Evolutionary conservation across 129 eudicot genomes (phyloP), one percentile per base, ranked within the genome.

Genomic region (Tagetes patula): DNA sequence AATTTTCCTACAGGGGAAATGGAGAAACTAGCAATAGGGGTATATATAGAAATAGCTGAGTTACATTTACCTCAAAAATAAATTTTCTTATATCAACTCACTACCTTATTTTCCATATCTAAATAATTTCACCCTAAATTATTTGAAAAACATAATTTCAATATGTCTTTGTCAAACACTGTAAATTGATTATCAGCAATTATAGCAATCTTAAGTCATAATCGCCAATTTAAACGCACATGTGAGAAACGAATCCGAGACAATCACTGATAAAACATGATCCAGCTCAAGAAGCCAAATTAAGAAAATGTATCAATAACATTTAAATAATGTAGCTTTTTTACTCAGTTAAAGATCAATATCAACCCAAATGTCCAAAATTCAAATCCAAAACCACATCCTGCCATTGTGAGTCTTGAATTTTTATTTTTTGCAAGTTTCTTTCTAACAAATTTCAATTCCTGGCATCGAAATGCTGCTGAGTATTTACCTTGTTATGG

Each of bases 391-490:
- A 69, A 56, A 72, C 33, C 5, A 40, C 12, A 41, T 55, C 20
- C 40, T 33, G 65, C 38, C n/a, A 59, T 33, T 59, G 65, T 1
- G 3, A 11, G 75, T 9, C 75, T 55, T 27, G 40, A 54, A 27
- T 54, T 54, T 27, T 6, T 50, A 20, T 54, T 54, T 27, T 2
- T 8, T 3, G 14, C 10, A 3, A 52, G 20, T 13, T 37, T 70
- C 37, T 34, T 37, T 48, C 27, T 6, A 69, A 70, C 1, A 34
- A 34, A 70, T 37, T 11, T 58, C 49, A 70, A 54, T 20, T 70
- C 50, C 38, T 14, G 62, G 64, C 37, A 70, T 53, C 64, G 38
- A 20, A 53, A 37, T 53, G 74, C 36, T 4, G 69, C 69, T 13
- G 69, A 12, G 43, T 2, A 63, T n/a, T 63, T 63, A 63, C 33